Conservation (phyloP, 2,329 filamentous ascomycete genomes). For the Botrytis fragariae region DNA sequence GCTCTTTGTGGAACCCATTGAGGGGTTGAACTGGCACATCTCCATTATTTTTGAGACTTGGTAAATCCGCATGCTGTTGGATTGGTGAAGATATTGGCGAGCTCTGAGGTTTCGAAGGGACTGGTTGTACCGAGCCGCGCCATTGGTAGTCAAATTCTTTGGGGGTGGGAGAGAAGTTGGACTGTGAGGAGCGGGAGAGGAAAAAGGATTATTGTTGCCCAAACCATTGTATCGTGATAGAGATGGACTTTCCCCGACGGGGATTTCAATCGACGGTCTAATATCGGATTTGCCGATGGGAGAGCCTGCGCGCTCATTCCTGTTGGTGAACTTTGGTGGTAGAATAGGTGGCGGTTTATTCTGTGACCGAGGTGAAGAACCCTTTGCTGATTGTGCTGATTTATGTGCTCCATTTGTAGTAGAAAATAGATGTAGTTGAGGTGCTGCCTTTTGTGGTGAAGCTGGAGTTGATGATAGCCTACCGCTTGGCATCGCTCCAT, state of each 20-base stretch:
- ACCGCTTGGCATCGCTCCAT: slow-evolving; percentile 24
- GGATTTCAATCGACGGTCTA: background rate
- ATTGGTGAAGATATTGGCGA: slow-evolving; percentile 20
- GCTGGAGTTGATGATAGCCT: slow-evolving; percentile 15
- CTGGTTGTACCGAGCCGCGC: slow-evolving; percentile 15
- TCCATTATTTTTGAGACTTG: slow-evolving; percentile 22
- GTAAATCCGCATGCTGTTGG: slow-evolving; percentile 22
- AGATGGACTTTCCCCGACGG: slow-evolving; percentile 17
- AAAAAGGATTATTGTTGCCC: slow-evolving; percentile 31
- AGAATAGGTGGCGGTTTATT: slow-evolving; percentile 10
- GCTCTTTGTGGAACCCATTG: slow-evolving; percentile 25
- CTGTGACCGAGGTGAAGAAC: slow-evolving; percentile 12
- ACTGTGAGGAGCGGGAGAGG: slow-evolving; percentile 37
- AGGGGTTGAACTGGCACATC: slow-evolving; percentile 15
- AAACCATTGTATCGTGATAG: slow-evolving; percentile 16
- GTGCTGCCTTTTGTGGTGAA: slow-evolving; percentile 25
- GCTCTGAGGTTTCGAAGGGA: slow-evolving; percentile 19
- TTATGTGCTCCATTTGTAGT: slow-evolving; percentile 21
- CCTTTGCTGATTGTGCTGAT: slow-evolving; percentile 15
- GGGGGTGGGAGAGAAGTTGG: slow-evolving; percentile 39
- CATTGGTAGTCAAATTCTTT: slow-evolving; percentile 33
- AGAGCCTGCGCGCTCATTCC: slow-evolving; percentile 29
- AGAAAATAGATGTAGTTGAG: slow-evolving; percentile 24
- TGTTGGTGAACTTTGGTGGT: slow-evolving; percentile 6
- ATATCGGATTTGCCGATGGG: slow-evolving; percentile 15